Evolutionary conservation across 495 filamentous ascomycete species (phyloP), one percentile per base, ranked within the genome.

Genomic region (Hypoxylon perforatum): DNA sequence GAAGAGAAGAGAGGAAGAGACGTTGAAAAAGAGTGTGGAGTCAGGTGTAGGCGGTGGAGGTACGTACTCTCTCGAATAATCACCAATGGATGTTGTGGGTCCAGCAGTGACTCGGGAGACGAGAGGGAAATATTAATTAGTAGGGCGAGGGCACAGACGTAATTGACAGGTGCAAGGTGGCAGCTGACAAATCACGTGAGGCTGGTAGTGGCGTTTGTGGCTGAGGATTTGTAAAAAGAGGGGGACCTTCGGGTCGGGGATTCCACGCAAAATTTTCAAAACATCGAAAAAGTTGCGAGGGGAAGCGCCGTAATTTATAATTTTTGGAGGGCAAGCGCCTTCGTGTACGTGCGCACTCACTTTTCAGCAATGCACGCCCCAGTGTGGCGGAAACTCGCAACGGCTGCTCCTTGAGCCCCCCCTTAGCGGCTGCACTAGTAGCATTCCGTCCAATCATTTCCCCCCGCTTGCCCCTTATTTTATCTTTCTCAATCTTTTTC

Each of bases 281-380:
- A 77, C 73, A 73, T 61, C 72, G 46, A 70, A n/a, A n/a, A n/a
- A 70, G 69, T 74, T 78, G n/a, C n/a, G 75, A 79, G 75, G 81
- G 81, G 78, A 76, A 76, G 74, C 71, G 61, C 59, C 41, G 49
- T 73, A 78, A 74, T 74, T 83, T 83, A 83, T 83, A 83, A 76
- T 81, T 80, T 78, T 80, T 69, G 49, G 65, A 54, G 48, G 25
- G 63, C 70, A 63, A 64, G 63, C 64, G 48, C 58, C 61, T 53
- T 70, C 70, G 70, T 71, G 62, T 44, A 67, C 25, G 61, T 72
- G 62, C 39, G 70, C 67, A 63, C 23, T 66, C 67, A 69, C 66
- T 53, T 63, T 68, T 74, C 51, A 60, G 64, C 66, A 61, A 61
- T 54, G 47, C 38, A 71, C 70, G 67, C 70, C 70, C 65, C 61